phyloP scores from a whole-genome alignment of 345 rosid species.

The Hibiscus tridactylites region DNA sequence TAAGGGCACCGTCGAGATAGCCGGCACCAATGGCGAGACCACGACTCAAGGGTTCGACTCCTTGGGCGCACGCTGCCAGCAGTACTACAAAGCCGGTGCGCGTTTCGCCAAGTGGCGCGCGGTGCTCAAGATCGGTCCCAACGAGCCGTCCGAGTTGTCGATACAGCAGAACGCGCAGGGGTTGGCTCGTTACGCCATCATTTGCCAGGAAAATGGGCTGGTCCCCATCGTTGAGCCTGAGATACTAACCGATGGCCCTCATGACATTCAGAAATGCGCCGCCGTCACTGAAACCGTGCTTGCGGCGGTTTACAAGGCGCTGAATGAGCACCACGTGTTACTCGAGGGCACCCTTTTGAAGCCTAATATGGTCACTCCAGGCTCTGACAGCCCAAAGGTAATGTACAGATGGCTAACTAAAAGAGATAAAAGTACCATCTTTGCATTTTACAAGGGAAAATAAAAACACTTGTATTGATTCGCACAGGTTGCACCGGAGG shows the following conservation, averaged over 20 bases:
- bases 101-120: slow-evolving; percentile 97
- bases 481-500: slow-evolving; percentile 52
- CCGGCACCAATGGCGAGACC: slow-evolving; percentile 85
- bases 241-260: slow-evolving; percentile 71
- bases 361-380: slow-evolving; percentile 98
- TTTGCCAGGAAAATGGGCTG: slow-evolving; percentile 89
- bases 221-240: slow-evolving; percentile 94
- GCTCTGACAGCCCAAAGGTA: slow-evolving; percentile 59
- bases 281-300: slow-evolving; percentile 77
- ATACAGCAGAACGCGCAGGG: slow-evolving; percentile 93
- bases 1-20: slow-evolving; percentile 78
- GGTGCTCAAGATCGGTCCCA: slow-evolving; percentile 79
- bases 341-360: slow-evolving; percentile 93
- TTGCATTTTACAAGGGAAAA: too few species aligned
- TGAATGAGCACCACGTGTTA: slow-evolving; percentile 87
- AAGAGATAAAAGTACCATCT: too few species aligned
- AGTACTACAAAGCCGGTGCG: slow-evolving; percentile 90
- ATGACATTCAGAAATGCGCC: slow-evolving; percentile 76
- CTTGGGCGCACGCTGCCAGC: slow-evolving; percentile 70
- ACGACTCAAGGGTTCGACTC: slow-evolving; percentile 95
- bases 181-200: slow-evolving; percentile 86
- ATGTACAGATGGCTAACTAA: background rate
- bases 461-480: background rate
- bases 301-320: slow-evolving; percentile 83
- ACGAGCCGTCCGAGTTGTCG: slow-evolving; percentile 67